Conservation (phyloP, 495 filamentous ascomycete species). For the Xylaria acuta region DNA sequence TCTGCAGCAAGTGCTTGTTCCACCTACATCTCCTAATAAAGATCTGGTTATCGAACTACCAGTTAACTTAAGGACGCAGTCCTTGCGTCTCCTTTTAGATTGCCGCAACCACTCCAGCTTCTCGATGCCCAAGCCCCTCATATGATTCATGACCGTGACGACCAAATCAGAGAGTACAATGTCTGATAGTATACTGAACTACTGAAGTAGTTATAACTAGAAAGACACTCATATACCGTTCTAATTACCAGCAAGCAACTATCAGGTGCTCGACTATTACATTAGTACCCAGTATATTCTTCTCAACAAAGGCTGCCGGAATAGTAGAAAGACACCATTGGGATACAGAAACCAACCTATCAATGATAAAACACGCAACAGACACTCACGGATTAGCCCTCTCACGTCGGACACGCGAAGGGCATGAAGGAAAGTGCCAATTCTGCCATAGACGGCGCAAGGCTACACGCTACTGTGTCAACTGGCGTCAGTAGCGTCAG, state of each 20-base stretch:
- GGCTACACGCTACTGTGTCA: constrained; percentile 30
- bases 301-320: not conserved
- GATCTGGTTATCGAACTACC: not conserved
- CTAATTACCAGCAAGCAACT: not conserved
- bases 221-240: not conserved
- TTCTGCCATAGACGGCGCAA: constrained; percentile 23
- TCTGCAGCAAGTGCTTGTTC: not conserved
- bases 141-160: not conserved
- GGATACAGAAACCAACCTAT: not conserved
- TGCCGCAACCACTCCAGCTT: not conserved
- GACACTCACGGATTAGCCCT: constrained; percentile 22
- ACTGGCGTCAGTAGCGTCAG: constrained; percentile 25
- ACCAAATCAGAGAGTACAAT: not conserved
- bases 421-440: constrained; percentile 2
- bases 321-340: not conserved
- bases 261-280: not conserved
- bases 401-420: constrained; percentile 23
- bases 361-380: not conserved
- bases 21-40: not conserved
- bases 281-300: not conserved
- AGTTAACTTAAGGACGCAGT: not conserved
- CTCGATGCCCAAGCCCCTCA: not conserved
- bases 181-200: not conserved
- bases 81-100: not conserved
- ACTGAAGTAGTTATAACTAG: not conserved